These are phyloP conservation scores for Haematococcus lacustris DNA, from an alignment of 139 green algal species.

Conservation along the genomic window DNA sequence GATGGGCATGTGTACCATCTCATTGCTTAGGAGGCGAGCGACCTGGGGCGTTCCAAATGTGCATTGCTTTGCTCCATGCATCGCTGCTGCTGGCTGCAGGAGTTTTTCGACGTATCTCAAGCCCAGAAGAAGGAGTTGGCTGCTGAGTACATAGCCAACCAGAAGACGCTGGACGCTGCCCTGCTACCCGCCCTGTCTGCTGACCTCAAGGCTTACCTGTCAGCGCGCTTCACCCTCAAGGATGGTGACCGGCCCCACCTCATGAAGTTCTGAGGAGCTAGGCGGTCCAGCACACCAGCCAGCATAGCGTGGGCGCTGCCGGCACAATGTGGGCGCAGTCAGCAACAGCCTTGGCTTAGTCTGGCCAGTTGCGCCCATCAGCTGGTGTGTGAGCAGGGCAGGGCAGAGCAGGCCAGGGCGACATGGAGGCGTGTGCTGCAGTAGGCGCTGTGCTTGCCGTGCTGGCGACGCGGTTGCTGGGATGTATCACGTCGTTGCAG, in stretches of 20 bases:
- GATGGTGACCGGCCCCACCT: constrained; percentile 90
- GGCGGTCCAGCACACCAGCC: background rate
- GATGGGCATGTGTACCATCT: no score
- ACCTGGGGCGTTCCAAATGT: background rate
- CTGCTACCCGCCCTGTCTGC: constrained; percentile 50
- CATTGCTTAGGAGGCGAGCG: no score
- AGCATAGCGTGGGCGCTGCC: background rate
- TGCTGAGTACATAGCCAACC: constrained; percentile 78
- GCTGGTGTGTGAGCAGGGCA: background rate
- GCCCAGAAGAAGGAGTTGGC: constrained; percentile 76
- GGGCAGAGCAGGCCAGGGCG: background rate
- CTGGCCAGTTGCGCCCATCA: background rate
- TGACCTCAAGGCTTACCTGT: constrained; percentile 90
- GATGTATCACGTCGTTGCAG: no score
- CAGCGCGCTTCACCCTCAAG: constrained; percentile 81
- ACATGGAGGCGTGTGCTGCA: background rate
- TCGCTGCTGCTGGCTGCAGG: constrained; percentile 4
- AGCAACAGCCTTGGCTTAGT: background rate
- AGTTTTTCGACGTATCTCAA: constrained; percentile 26
- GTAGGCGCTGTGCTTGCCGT: background rate
- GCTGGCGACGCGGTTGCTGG: no score
- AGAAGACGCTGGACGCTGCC: constrained; percentile 85
- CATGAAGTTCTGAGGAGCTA: constrained; percentile 90
- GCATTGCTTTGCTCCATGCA: background rate
- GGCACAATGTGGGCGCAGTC: background rate